phyloP scores from a whole-genome alignment of 148 eudicot species.

The Polygonum maritimum region DNA sequence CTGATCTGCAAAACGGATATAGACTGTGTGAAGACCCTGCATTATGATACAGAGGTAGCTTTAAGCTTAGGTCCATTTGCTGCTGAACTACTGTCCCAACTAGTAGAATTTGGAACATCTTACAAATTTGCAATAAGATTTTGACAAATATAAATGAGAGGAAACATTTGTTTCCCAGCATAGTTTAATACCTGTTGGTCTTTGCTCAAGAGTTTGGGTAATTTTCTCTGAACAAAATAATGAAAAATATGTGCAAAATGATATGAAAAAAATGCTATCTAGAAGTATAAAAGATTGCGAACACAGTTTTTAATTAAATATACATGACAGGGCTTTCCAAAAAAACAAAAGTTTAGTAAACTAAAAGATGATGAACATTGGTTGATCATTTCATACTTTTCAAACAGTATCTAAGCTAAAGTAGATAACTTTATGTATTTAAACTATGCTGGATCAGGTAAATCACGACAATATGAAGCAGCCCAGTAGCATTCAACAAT shows the following conservation, averaged over 20 bases:
- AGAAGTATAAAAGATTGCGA: background rate
- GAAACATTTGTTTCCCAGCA: background rate
- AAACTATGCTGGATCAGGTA: constrained; percentile 29
- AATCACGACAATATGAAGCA: constrained; percentile 22
- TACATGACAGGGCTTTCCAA: background rate
- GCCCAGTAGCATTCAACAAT: constrained; percentile 26
- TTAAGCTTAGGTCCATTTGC: constrained; percentile 8
- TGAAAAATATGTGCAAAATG: background rate
- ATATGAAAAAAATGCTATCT: background rate
- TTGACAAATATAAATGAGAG: background rate
- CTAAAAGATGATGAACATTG: background rate
- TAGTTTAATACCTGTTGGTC: background rate
- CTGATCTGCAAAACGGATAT: constrained; percentile 83
- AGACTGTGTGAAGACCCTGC: constrained; percentile 82
- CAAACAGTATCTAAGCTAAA: background rate
- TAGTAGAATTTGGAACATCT: background rate
- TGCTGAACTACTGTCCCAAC: background rate
- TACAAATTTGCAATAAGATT: background rate
- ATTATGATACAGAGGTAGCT: constrained; percentile 80
- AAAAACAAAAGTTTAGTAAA: background rate
- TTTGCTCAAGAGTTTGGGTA: background rate
- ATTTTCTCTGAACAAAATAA: background rate
- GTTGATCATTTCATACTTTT: background rate
- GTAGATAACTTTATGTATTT: background rate
- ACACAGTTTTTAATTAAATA: background rate